Base-by-base conservation (phyloP, 2,329 filamentous ascomycete species). In the Beauveria sp. region DNA sequence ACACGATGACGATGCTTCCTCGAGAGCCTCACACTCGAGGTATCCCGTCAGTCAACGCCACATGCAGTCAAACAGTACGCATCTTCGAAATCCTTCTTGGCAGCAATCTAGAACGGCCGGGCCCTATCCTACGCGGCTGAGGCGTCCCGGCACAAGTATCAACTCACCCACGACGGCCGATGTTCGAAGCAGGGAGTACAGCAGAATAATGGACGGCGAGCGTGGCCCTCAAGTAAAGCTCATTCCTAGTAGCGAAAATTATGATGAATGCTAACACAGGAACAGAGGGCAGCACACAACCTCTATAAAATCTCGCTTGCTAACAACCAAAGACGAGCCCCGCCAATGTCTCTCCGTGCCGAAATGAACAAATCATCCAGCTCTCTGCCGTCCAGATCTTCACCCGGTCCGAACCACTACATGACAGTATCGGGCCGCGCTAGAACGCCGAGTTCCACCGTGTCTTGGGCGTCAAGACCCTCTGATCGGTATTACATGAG, bases 71-170 rank as follows among this genome's bases (percentile, higher is more conserved):
- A 43, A 43, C 22, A 43, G 20, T n/a, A 30, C 20, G 10, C 58
- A 61, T 20, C 22, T 56, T 22, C 58, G 51, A 46, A 61, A 43
- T 16, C 9, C 42, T 14, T 49, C 30, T 20, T 55, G 58, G 61
- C 53, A 69, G 70, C 24, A 69, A 68, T 50, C 82, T 53, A 77
- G 81, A 34, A 85, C 83, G 24, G 83, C 83, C 1, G 85, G 82
- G 63, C 81, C 81, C 24, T 85, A 86, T 62, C 82, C 83, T 28
- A 79, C 82, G 51, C 79, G 83, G 20, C 70, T 85, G 40, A 84
- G 78, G 67, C 78, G 83, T 22, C 81, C 81, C 20, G 81, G 81
- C 3, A 72, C 80, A 43, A 75, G 78, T 47, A 75, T 80, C 50
- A 72, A 76, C 30, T 83, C 80, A 14, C 80, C 80, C 16, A 78